Evolutionary conservation across 441 rosid genomes (phyloP).

Genomic region (Flueggea neowawraea): DNA sequence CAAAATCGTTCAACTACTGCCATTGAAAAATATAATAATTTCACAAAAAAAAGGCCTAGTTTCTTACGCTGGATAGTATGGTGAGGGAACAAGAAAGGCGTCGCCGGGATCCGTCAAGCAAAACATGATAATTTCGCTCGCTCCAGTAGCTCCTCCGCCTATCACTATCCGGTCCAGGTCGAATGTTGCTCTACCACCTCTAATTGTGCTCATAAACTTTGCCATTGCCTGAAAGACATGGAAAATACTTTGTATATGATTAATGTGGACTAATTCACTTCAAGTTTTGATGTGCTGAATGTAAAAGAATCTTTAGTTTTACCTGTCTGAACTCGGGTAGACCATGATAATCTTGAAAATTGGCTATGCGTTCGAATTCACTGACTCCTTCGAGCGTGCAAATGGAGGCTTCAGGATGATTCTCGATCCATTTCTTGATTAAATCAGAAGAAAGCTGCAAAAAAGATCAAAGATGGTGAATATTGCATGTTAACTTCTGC

Average conservation of each 20-base stretch:
- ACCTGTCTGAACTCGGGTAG: slow-evolving; percentile 80
- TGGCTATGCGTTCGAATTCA: slow-evolving; percentile 58
- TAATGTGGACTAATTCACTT: background rate
- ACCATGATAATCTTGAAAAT: slow-evolving; percentile 86
- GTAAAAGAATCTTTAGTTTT: slow-evolving; percentile 3
- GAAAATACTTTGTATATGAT: background rate
- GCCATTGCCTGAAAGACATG: slow-evolving; percentile 61
- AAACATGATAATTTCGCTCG: slow-evolving; percentile 75
- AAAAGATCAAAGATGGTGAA: background rate
- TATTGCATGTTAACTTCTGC: too few species aligned
- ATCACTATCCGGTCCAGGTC: slow-evolving; percentile 80
- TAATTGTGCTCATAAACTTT: slow-evolving; percentile 72
- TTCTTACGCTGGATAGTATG: slow-evolving; percentile 88
- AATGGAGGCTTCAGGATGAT: slow-evolving; percentile 74
- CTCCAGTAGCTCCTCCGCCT: slow-evolving; percentile 98
- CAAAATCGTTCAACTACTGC: too few species aligned
- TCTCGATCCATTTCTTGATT: slow-evolving; percentile 59
- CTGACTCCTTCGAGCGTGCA: slow-evolving; percentile 57
- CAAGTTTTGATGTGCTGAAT: too few species aligned
- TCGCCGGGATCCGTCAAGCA: slow-evolving; percentile 90
- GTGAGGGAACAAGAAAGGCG: slow-evolving; percentile 85
- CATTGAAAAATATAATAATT: too few species aligned
- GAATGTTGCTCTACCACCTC: slow-evolving; percentile 55
- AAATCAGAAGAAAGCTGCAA: slow-evolving; percentile 70
- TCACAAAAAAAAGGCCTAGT: too few species aligned